Evolutionary conservation across 2,329 filamentous ascomycete genomes (phyloP).

Genomic region (Aotearoamyces nothofagi): DNA sequence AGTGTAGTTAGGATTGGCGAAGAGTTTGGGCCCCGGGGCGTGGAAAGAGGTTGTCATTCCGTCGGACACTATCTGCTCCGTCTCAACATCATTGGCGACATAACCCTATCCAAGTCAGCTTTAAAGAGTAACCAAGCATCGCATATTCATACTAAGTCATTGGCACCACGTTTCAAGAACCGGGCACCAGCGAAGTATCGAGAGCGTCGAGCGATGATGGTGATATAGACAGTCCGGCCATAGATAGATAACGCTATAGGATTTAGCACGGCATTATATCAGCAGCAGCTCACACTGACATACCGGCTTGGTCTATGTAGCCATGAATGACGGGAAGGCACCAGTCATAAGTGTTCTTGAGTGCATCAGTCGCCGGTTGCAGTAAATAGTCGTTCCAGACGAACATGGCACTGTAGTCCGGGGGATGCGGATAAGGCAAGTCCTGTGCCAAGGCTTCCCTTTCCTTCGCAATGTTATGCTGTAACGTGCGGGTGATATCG

Average conservation of each 20-base stretch:
- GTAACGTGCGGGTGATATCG: slow-evolving; percentile 81
- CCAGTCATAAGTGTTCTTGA: slow-evolving; percentile 86
- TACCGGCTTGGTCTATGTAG: slow-evolving; percentile 76
- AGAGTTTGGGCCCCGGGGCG: slow-evolving; percentile 70
- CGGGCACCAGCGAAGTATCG: slow-evolving; percentile 87
- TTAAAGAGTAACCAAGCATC: neutral
- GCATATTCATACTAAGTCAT: slow-evolving; percentile 47
- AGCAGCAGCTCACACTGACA: slow-evolving; percentile 7
- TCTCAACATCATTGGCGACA: slow-evolving; percentile 97
- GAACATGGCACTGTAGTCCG: slow-evolving; percentile 86
- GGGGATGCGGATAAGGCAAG: slow-evolving; percentile 36
- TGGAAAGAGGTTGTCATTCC: slow-evolving; percentile 92
- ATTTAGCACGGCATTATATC: slow-evolving; percentile 5
- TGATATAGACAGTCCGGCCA: slow-evolving; percentile 78
- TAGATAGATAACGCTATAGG: slow-evolving; percentile 62
- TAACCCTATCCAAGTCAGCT: slow-evolving; percentile 40
- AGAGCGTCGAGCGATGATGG: slow-evolving; percentile 83
- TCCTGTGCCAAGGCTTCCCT: slow-evolving; percentile 55
- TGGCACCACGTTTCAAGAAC: slow-evolving; percentile 87
- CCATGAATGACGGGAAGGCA: slow-evolving; percentile 92
- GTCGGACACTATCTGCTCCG: slow-evolving; percentile 94
- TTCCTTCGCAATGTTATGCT: slow-evolving; percentile 80
- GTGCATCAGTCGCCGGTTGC: slow-evolving; percentile 49
- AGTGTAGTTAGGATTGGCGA: slow-evolving; percentile 80
- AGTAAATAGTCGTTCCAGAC: slow-evolving; percentile 93